Evolutionary conservation across 2,329 filamentous ascomycete genomes (phyloP).

Genomic region (Chalaropsis thielavioides): DNA sequence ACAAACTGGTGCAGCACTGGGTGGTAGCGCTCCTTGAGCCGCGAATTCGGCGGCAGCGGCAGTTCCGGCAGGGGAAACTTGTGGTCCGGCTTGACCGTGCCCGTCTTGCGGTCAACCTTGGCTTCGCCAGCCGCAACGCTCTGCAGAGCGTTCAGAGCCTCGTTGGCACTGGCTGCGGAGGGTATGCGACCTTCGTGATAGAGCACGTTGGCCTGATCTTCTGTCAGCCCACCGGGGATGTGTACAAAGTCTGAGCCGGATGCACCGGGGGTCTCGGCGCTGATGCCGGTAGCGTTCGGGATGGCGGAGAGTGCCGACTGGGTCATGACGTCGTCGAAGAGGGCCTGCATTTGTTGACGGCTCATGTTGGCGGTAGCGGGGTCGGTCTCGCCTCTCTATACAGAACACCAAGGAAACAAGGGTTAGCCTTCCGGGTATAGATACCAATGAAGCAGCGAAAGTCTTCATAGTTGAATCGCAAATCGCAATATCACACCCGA

Average conservation of each 20-base stretch:
- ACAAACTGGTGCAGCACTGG: slow-evolving; percentile 75
- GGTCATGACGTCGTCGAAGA: slow-evolving; percentile 17
- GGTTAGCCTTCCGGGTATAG: not conserved
- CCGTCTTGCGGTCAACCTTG: slow-evolving; percentile 15
- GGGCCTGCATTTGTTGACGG: slow-evolving; percentile 9
- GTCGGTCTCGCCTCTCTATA: not conserved
- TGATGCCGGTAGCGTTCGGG: not conserved
- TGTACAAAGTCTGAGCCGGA: slow-evolving; percentile 12
- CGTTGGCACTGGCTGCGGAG: slow-evolving; percentile 20
- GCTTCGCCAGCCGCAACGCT: slow-evolving; percentile 17
- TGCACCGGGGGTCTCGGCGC: not conserved
- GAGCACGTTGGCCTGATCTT: slow-evolving; percentile 32
- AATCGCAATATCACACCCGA: too few species aligned
- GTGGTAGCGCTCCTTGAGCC: slow-evolving; percentile 73
- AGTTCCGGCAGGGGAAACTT: slow-evolving; percentile 63
- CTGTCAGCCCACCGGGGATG: slow-evolving; percentile 26
- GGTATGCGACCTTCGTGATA: slow-evolving; percentile 31
- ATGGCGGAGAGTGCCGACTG: slow-evolving; percentile 16
- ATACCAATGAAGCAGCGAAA: not conserved
- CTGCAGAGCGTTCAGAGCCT: slow-evolving; percentile 16
- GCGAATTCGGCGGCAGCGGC: slow-evolving; percentile 44
- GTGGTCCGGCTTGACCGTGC: slow-evolving; percentile 38
- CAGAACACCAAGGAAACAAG: not conserved
- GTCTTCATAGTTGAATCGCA: not conserved
- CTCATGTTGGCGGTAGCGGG: not conserved